Evolutionary conservation across 1,139 yeast species (phyloP).

Genomic region (Diutina pseudorugosa): DNA sequence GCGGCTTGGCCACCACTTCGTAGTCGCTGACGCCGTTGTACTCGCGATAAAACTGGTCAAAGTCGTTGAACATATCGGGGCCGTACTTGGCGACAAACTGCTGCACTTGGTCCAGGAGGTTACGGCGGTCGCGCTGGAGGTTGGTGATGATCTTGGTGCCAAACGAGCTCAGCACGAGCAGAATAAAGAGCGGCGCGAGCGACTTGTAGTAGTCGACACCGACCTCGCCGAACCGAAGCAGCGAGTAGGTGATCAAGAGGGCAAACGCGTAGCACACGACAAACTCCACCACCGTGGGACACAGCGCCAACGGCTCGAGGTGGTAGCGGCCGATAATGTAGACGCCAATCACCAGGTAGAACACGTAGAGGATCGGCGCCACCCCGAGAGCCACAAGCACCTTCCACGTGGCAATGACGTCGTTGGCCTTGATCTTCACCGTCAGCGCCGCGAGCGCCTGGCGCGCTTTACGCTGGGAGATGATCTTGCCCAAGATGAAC

Average conservation of each 20-base stretch:
- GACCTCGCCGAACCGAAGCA: constrained; percentile 31
- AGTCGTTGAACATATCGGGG: constrained; percentile 68
- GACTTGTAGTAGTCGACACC: constrained; percentile 30
- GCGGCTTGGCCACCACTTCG: not conserved
- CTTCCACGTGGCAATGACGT: constrained; percentile 37
- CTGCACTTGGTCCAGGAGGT: constrained; percentile 48
- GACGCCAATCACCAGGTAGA: constrained; percentile 23
- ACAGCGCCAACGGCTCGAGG: constrained; percentile 9
- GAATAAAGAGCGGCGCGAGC: constrained; percentile 24
- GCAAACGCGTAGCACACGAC: constrained; percentile 25
- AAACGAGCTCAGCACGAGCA: constrained; percentile 30
- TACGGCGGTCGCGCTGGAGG: constrained; percentile 42
- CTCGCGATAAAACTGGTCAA: constrained; percentile 16
- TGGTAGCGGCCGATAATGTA: not conserved
- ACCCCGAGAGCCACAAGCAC: constrained; percentile 31
- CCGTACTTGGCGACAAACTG: constrained; percentile 62
- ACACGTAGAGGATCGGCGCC: constrained; percentile 31
- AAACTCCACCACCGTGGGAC: constrained; percentile 14
- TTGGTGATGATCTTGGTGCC: constrained; percentile 29
- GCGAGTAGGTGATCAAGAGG: constrained; percentile 29
- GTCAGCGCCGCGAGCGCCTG: constrained; percentile 30
- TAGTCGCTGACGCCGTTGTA: constrained; percentile 11
- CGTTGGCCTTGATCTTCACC: constrained; percentile 34
- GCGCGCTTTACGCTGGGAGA: constrained; percentile 25
- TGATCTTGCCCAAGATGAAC: constrained; percentile 23